phyloP scores from a whole-genome alignment of 2,329 filamentous ascomycete genomes.

The Mariannaea elegans region DNA sequence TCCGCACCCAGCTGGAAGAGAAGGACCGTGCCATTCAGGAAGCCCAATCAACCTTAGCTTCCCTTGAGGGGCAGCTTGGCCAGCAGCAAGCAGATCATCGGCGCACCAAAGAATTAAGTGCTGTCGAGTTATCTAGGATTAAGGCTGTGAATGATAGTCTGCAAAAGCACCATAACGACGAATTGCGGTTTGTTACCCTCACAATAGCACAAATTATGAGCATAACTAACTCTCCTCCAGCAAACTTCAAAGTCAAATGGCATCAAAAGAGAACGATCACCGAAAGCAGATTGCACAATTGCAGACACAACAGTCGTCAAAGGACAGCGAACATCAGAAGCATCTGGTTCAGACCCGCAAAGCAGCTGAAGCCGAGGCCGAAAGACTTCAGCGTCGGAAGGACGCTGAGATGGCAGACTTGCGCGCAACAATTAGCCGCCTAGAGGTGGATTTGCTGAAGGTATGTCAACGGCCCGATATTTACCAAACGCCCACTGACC shows the following conservation, averaged over 20 bases:
- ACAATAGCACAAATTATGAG: neutral
- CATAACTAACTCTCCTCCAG: conserved; percentile 36
- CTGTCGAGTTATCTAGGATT: conserved; percentile 52
- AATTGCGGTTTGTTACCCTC: conserved; percentile 59
- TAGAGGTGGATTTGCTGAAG: conserved; percentile 72
- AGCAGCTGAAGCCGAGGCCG: conserved; percentile 57
- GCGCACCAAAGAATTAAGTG: conserved; percentile 65
- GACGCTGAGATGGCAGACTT: conserved; percentile 73
- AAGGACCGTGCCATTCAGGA: conserved; percentile 66
- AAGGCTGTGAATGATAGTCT: conserved; percentile 75
- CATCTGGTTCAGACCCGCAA: conserved; percentile 59
- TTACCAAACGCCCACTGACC: neutral
- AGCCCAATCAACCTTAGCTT: conserved; percentile 54
- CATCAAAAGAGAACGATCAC: conserved; percentile 42
- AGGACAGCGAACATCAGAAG: conserved; percentile 49
- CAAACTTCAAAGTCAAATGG: conserved; percentile 44
- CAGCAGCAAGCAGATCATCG: conserved; percentile 80
- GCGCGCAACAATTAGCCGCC: conserved; percentile 65
- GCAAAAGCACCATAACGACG: conserved; percentile 74
- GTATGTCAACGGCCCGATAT: conserved; percentile 43
- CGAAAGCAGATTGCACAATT: conserved; percentile 41
- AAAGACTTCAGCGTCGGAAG: conserved; percentile 56
- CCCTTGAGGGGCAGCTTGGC: conserved; percentile 65
- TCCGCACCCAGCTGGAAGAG: conserved; percentile 80
- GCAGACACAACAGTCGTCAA: conserved; percentile 42